Evolutionary conservation across 768 basidiomycete species (phyloP).

Genomic region (Phlebiopsis gigantea): DNA sequence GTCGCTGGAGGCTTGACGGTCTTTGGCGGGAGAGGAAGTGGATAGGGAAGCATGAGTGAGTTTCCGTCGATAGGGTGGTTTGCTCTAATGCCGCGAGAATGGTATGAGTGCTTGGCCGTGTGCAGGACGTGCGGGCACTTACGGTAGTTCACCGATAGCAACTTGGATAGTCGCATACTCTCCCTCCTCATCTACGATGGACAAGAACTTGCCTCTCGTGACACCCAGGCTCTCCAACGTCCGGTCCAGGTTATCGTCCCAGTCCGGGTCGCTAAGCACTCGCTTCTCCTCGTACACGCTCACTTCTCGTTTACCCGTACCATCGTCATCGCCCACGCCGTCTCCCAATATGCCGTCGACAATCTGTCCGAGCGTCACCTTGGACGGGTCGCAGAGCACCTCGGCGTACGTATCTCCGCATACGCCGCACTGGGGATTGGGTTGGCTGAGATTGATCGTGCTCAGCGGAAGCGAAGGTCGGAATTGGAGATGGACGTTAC

Average conservation of each 20-base stretch:
- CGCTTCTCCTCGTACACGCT: constrained; percentile 85
- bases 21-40: constrained; percentile 52
- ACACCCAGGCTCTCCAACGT: constrained; percentile 81
- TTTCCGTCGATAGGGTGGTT: constrained; percentile 48
- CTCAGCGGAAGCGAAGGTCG: constrained; percentile 77
- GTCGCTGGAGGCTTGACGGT: constrained; percentile 26
- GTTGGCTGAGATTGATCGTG: constrained; percentile 55
- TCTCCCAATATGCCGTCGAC: constrained; percentile 62
- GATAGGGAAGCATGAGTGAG: constrained; percentile 59
- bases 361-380: constrained; percentile 66
- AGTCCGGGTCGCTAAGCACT: constrained; percentile 88
- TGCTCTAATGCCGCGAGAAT: constrained; percentile 33
- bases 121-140: constrained; percentile 27
- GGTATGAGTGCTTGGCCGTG: background rate
- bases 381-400: constrained; percentile 67
- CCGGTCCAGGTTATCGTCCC: constrained; percentile 80
- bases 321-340: constrained; percentile 28
- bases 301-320: constrained; percentile 50
- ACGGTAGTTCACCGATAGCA: constrained; percentile 68
- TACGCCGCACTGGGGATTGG: constrained; percentile 76
- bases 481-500: constrained; percentile 76
- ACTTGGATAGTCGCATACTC: constrained; percentile 68
- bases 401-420: constrained; percentile 82
- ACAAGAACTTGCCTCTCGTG: constrained; percentile 79
- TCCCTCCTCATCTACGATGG: constrained; percentile 85